phyloP scores from a whole-genome alignment of 192 early-diverging fungal species.

The Umbelopsis ramanniana region DNA sequence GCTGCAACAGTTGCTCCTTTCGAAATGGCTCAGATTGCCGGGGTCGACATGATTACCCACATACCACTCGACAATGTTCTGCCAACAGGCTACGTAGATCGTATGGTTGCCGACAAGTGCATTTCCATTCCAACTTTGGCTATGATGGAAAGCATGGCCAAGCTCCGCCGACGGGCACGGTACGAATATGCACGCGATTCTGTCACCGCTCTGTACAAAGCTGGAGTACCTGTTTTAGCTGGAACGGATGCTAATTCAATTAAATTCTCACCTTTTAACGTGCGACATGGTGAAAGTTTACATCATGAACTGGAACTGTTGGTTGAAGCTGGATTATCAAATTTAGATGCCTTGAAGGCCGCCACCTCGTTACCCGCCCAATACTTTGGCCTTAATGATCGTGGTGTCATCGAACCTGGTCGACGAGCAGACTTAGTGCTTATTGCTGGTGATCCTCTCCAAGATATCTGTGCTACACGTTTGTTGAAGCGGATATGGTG shows the following conservation, averaged over 20 bases:
- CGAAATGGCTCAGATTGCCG: slow-evolving; percentile 8
- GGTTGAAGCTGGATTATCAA: slow-evolving; percentile 2
- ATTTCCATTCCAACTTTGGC: slow-evolving; percentile 10
- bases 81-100: neutral
- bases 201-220: neutral
- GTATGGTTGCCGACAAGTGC: neutral
- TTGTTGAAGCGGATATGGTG: slow-evolving; percentile 8
- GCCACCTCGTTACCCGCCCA: slow-evolving; percentile 20
- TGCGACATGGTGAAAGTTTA: slow-evolving; percentile 12
- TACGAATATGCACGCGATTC: slow-evolving; percentile 4
- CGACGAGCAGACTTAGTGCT: slow-evolving; percentile 23
- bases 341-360: slow-evolving; percentile 1
- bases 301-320: slow-evolving; percentile 18
- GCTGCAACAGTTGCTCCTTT: neutral
- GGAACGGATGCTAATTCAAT: slow-evolving; percentile 1
- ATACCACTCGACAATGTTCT: neutral
- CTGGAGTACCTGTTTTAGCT: neutral
- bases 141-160: slow-evolving; percentile 10
- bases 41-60: slow-evolving; percentile 14
- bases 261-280: neutral
- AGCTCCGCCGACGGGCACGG: neutral
- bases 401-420: slow-evolving; percentile 27
- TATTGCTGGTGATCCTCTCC: slow-evolving; percentile 15
- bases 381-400: slow-evolving; percentile 18
- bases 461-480: slow-evolving; percentile 4